Percentiles rank a stretch among this genome's conserved stretches.
Conservation (phyloP, 768 basidiomycete genomes). For the Lentinus brumalis region DNA sequence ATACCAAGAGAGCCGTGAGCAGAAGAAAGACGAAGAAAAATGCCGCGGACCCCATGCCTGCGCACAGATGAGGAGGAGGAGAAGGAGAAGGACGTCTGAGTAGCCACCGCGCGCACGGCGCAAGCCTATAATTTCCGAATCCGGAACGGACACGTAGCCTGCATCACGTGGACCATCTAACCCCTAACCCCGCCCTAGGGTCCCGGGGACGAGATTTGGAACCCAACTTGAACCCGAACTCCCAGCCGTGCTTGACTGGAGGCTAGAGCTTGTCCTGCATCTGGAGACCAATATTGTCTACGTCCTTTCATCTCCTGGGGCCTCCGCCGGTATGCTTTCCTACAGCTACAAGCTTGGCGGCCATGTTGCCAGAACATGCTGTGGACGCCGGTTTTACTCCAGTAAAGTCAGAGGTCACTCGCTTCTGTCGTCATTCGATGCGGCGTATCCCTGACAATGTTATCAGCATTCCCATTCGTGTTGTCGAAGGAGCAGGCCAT, state of each 20-base stretch:
- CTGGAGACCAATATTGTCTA: no score
- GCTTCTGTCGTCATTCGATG: neutral
- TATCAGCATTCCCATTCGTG: constrained; percentile 53
- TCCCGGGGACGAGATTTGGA: neutral
- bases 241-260: neutral
- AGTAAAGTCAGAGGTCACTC: constrained; percentile 43
- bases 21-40: constrained; percentile 34
- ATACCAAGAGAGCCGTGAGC: constrained; percentile 35
- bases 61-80: constrained; percentile 2
- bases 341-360: neutral
- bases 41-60: constrained; percentile 28
- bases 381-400: constrained; percentile 26
- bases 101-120: neutral
- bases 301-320: neutral
- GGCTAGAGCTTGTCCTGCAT: no score
- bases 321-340: constrained; percentile 2
- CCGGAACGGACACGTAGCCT: constrained; percentile 19
- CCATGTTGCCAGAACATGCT: neutral
- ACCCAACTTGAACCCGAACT: neutral
- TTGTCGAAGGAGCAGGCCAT: constrained; percentile 39
- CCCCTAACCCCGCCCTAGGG: constrained; percentile 11
- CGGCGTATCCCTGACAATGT: constrained; percentile 13
- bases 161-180: constrained; percentile 1
- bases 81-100: neutral
- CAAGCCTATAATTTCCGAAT: neutral